These are phyloP conservation scores for Pleurotus djamor DNA, from an alignment of 768 basidiomycete species.

Conservation along the genomic window DNA sequence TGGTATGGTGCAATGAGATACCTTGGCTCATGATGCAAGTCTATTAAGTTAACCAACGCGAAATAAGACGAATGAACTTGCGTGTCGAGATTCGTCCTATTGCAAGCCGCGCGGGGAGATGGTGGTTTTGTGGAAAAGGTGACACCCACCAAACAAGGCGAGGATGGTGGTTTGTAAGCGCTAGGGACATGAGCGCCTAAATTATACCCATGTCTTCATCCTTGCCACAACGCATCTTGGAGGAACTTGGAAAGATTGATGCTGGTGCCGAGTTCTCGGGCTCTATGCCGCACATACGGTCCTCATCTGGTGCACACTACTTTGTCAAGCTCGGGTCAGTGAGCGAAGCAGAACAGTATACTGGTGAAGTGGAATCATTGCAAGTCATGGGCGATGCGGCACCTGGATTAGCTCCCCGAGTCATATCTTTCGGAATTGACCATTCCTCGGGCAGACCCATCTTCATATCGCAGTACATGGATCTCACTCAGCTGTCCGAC, in stretches of 20 bases:
- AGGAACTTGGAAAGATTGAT: conserved; percentile 32
- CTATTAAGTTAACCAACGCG: conserved; percentile 8
- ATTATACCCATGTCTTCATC: not conserved
- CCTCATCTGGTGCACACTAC: conserved; percentile 58
- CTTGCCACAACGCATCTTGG: not conserved
- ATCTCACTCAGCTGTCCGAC: conserved; percentile 44
- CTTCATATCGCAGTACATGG: conserved; percentile 76
- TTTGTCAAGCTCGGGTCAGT: conserved; percentile 59
- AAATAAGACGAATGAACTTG: not conserved
- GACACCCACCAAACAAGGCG: too few species aligned
- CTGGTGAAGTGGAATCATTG: conserved; percentile 69
- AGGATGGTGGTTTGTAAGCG: too few species aligned
- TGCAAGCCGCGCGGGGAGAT: too few species aligned
- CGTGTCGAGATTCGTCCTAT: too few species aligned
- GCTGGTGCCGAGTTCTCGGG: conserved; percentile 46
- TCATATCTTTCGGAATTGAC: conserved; percentile 48
- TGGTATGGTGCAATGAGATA: conserved; percentile 28
- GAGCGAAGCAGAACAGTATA: conserved; percentile 60
- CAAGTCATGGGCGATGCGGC: conserved; percentile 62
- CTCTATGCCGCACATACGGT: conserved; percentile 42
- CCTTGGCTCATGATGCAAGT: conserved; percentile 47
- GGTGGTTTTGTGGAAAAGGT: too few species aligned
- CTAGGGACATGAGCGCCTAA: too few species aligned
- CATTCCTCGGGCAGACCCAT: conserved; percentile 41
- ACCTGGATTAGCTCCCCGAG: conserved; percentile 59